Evolutionary conservation across 495 filamentous ascomycete species (phyloP), one percentile per base, ranked within the genome.

Genomic region (Bathelium albidoporum): DNA sequence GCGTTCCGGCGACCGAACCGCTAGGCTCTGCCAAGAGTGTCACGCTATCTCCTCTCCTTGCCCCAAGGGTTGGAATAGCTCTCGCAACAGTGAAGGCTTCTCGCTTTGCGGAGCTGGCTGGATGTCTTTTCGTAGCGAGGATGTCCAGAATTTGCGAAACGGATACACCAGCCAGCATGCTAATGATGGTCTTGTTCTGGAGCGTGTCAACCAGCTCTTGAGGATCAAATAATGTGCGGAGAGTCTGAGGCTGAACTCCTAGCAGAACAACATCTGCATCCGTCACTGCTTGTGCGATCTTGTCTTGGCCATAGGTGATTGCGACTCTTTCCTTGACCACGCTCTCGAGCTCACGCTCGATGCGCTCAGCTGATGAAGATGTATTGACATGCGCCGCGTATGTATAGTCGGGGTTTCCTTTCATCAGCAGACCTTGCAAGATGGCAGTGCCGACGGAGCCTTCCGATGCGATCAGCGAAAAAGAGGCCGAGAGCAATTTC

Each of bases 11-110:
- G 2, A 55, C 61, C 43, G 44, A 32, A 20, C n/a, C 39, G 14
- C 22, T 55, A 5, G 61, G 61, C 4, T 44, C 32, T 31, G 61
- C 41, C 11, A 62, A 32, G 28, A 62, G 43, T 0, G 61, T 53
- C 7, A 62, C 61, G 26, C 43, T 53, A 18, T 18, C 26, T n/a
- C 61, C 39, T 32, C n/a, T 62, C 22, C 26, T 45, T 16, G 61
- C 61, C 2, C 32, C 61, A 32, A 62, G n/a, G 20, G 32, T 62
- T 39, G 61, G 61, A 53, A 62, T 62, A 53, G 34, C 44, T 62
- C 39, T 52, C 16, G 34, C 44, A 32, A 62, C 49, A 55, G 4
- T 55, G 24, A 55, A 55, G 49, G 20, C 49, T 55, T 55, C 49
- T 55, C 49, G 49, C 20, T 55, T 55, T 62, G 61, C 41, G 14